phyloP scores from a whole-genome alignment of 2,329 filamentous ascomycete species.

The Neopestalotiopsis rosae region DNA sequence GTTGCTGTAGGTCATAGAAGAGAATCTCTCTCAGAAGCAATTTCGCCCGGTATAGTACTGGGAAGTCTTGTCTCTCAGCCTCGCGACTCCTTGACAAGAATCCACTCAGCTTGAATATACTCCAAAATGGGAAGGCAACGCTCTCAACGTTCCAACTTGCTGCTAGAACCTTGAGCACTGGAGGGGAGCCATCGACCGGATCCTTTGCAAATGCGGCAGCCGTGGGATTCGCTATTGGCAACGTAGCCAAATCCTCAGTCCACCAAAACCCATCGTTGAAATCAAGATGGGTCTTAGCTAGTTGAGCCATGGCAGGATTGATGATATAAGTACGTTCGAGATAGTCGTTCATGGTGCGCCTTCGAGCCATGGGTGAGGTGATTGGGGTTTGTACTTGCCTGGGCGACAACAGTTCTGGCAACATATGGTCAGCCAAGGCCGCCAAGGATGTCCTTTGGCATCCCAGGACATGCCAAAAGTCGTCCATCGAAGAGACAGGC shows the following conservation, averaged over 20 bases:
- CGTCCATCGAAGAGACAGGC: slow-evolving; percentile 41
- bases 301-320: slow-evolving; percentile 43
- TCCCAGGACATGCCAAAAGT: slow-evolving; percentile 55
- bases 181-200: slow-evolving; percentile 48
- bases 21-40: slow-evolving; percentile 59
- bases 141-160: slow-evolving; percentile 57
- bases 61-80: slow-evolving; percentile 53
- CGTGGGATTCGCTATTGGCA: slow-evolving; percentile 44
- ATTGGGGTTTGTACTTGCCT: slow-evolving; percentile 55
- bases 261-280: slow-evolving; percentile 65
- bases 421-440: slow-evolving; percentile 53
- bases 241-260: slow-evolving; percentile 53
- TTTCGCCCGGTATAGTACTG: slow-evolving; percentile 59
- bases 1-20: slow-evolving; percentile 58
- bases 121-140: slow-evolving; percentile 57
- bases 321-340: slow-evolving; percentile 52
- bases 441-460: slow-evolving; percentile 56
- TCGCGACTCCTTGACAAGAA: slow-evolving; percentile 54
- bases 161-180: slow-evolving; percentile 55
- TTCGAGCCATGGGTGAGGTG: slow-evolving; percentile 54
- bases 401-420: slow-evolving; percentile 55
- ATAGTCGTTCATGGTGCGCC: slow-evolving; percentile 57
- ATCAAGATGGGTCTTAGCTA: slow-evolving; percentile 53
- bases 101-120: slow-evolving; percentile 56
- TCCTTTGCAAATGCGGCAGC: slow-evolving; percentile 45